phyloP scores from a whole-genome alignment of 176 grass and related monocot genomes.

The Aegilops umbellulata region DNA sequence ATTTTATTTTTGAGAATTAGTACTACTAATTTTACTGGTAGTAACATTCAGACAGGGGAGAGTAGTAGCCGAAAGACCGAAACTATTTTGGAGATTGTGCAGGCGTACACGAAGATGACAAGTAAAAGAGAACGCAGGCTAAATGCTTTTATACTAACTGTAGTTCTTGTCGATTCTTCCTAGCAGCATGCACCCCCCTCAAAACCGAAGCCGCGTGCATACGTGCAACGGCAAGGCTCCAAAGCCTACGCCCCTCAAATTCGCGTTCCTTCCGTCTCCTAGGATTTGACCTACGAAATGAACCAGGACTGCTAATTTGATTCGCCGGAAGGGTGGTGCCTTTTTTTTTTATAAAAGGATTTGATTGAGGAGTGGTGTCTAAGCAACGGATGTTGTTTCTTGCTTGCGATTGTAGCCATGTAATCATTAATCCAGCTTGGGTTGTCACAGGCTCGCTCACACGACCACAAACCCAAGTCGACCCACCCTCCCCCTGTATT shows the following conservation, averaged over 20 bases:
- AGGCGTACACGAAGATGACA: not conserved
- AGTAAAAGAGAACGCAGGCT: not conserved
- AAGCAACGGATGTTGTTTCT: conserved; percentile 48
- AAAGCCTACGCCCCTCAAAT: not conserved
- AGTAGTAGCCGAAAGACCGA: not conserved
- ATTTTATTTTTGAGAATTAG: too few relatives aligned
- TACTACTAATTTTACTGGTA: too few relatives aligned
- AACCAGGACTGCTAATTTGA: conserved; percentile 7
- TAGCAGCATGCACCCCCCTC: not conserved
- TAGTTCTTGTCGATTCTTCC: not conserved
- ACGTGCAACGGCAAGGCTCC: not conserved
- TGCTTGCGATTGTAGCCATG: conserved; percentile 9
- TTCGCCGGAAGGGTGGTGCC: not conserved
- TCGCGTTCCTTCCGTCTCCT: not conserved
- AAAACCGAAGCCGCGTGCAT: not conserved
- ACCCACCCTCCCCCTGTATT: not conserved
- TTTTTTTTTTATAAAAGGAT: too few relatives aligned
- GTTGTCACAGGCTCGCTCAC: not conserved
- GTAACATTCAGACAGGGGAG: not conserved
- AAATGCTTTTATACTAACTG: not conserved
- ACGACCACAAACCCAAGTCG: not conserved
- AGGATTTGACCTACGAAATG: conserved; percentile 33
- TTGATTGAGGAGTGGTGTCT: conserved; percentile 26
- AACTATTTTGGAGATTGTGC: not conserved
- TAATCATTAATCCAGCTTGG: conserved; percentile 28